Percentiles rank a stretch among this genome's conserved stretches.
These are phyloP conservation scores for Solanum infundibuliforme DNA, from an alignment of 257 asterid species.

Conservation along the genomic window DNA sequence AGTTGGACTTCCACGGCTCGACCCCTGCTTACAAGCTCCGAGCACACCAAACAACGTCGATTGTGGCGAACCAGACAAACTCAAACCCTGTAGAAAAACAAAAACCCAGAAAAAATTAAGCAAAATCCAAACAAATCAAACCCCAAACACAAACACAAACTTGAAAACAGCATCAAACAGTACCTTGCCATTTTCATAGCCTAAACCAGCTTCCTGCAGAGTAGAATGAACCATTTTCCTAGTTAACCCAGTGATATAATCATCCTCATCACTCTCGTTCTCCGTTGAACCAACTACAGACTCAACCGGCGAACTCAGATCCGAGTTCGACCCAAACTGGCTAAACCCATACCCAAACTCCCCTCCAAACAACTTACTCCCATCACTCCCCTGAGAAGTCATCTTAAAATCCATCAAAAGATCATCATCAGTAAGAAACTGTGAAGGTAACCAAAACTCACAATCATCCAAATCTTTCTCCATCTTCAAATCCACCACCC, in stretches of 20 bases:
- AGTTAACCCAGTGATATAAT: constrained; percentile 35
- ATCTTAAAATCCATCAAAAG: constrained; percentile 4
- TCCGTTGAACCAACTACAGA: constrained; percentile 42
- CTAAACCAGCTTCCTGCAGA: constrained; percentile 5
- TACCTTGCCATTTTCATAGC: constrained; percentile 26
- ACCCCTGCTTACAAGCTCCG: constrained; percentile 21
- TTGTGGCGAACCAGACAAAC: constrained; percentile 61
- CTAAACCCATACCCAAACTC: not conserved
- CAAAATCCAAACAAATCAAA: not conserved
- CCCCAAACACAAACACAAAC: too few species aligned
- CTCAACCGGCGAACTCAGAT: constrained; percentile 63
- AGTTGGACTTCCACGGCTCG: constrained; percentile 35
- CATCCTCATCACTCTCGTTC: constrained; percentile 74
- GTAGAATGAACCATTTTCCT: constrained; percentile 27
- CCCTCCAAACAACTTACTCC: not conserved
- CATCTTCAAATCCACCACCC: constrained; percentile 3
- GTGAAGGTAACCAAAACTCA: constrained; percentile 33
- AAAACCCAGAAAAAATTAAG: not conserved
- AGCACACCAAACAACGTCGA: constrained; percentile 40
- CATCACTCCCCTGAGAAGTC: not conserved
- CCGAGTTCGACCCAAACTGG: constrained; percentile 27
- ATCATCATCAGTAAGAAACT: constrained; percentile 29
- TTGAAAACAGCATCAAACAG: too few species aligned
- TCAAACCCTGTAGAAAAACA: constrained; percentile 12
- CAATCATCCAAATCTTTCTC: constrained; percentile 18